Evolutionary conservation across 768 basidiomycete species (phyloP).

Genomic region (Boletus vermiculosoides): DNA sequence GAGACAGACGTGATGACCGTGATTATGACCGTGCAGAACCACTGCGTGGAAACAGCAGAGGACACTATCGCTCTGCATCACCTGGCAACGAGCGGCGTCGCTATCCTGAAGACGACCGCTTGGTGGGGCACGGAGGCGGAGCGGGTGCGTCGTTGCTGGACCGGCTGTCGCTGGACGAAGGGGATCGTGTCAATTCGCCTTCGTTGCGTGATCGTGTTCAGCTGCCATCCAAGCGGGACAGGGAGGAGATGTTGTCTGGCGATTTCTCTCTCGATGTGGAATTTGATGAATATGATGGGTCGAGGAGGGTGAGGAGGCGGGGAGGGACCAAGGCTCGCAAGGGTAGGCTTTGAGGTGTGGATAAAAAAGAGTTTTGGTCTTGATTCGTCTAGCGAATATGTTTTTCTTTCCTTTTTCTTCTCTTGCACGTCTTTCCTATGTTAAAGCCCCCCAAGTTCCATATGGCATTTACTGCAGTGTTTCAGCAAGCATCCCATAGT

Average conservation of each 20-base stretch:
- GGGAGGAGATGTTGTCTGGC: slow-evolving; percentile 27
- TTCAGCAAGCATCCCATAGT: background rate
- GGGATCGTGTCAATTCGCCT: slow-evolving; percentile 8
- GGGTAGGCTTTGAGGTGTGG: slow-evolving; percentile 14
- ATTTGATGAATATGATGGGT: slow-evolving; percentile 24
- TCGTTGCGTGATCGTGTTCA: slow-evolving; percentile 42
- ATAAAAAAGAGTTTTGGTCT: background rate
- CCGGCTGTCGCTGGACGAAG: slow-evolving; percentile 32
- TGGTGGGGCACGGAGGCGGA: background rate
- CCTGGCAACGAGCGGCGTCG: slow-evolving; percentile 18
- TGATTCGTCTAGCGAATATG: background rate
- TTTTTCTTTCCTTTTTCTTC: background rate
- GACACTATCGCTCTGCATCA: slow-evolving; percentile 6
- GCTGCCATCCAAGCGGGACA: slow-evolving; percentile 32
- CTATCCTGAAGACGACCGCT: slow-evolving; percentile 14
- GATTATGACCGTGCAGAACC: slow-evolving; percentile 24
- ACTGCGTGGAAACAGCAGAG: slow-evolving; percentile 11
- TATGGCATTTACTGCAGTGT: slow-evolving; percentile 5
- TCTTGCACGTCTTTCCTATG: background rate
- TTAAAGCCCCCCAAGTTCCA: background rate
- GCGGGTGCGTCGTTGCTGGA: slow-evolving; percentile 39
- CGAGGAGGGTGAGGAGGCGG: slow-evolving; percentile 24
- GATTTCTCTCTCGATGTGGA: slow-evolving; percentile 16
- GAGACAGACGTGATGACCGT: slow-evolving; percentile 20
- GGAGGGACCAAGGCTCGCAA: slow-evolving; percentile 24